Percentiles rank a stretch among this genome's conserved stretches.
phyloP scores from a whole-genome alignment of 352 stramenopile genomes.

The Pythium chondricola region DNA sequence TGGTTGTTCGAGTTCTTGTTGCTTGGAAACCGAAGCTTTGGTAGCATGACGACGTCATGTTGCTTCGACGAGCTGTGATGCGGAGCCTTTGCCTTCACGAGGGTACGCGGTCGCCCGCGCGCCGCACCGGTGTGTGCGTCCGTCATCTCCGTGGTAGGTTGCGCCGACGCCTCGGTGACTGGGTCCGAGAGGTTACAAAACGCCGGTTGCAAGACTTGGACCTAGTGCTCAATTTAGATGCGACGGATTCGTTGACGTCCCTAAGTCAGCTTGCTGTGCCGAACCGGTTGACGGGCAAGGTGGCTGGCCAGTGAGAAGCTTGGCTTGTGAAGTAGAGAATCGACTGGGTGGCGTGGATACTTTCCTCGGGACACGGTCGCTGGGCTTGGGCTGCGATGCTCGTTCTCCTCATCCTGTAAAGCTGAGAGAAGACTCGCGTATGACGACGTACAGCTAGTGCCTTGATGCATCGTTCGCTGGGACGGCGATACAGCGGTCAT shows the following conservation, averaged over 20 bases:
- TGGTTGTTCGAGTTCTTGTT: slow-evolving; percentile 15
- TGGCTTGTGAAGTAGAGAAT: slow-evolving; percentile 15
- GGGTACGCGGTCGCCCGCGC: slow-evolving; percentile 7
- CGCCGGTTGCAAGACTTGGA: too few species aligned
- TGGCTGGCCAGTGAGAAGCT: slow-evolving; percentile 15
- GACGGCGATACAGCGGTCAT: not conserved
- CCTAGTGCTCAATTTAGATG: too few species aligned
- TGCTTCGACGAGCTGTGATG: slow-evolving; percentile 2
- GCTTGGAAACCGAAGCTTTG: slow-evolving; percentile 7
- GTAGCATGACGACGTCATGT: not conserved
- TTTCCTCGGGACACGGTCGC: too few species aligned
- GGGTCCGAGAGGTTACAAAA: slow-evolving; percentile 28
- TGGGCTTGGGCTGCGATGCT: not conserved
- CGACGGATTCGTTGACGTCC: too few species aligned
- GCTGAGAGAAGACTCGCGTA: slow-evolving; percentile 10
- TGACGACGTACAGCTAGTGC: not conserved
- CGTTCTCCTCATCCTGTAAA: slow-evolving; percentile 5
- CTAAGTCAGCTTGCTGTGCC: too few species aligned
- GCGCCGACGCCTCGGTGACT: too few species aligned
- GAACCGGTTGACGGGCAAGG: not conserved
- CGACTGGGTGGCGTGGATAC: slow-evolving; percentile 6
- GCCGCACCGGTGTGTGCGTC: slow-evolving; percentile 3
- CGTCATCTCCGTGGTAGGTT: too few species aligned
- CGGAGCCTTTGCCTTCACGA: slow-evolving; percentile 12
- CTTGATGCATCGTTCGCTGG: not conserved